phyloP scores from a whole-genome alignment of 2,329 filamentous ascomycete species.

The Fusarium sp. region DNA sequence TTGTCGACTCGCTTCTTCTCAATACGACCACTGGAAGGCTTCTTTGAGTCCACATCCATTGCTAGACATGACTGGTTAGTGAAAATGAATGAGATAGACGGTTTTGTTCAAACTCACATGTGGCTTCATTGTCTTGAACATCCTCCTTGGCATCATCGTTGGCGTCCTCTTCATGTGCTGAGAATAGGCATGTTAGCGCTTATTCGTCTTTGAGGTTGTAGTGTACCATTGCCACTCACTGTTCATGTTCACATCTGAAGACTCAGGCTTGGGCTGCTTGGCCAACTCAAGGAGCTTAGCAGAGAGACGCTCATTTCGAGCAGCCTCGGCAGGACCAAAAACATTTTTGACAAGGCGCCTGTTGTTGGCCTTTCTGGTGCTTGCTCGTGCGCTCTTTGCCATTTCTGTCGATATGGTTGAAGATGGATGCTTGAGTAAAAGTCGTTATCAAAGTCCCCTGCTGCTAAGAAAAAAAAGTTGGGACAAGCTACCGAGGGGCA shows the following conservation, averaged over 20 bases:
- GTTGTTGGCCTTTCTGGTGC: conserved; percentile 83
- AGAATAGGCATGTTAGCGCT: conserved; percentile 13
- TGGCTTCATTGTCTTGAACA: conserved; percentile 38
- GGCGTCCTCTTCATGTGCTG: conserved; percentile 42
- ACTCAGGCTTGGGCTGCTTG: conserved; percentile 74
- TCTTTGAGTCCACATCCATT: conserved; percentile 67
- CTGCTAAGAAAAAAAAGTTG: conserved; percentile 40
- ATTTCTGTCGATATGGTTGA: conserved; percentile 58
- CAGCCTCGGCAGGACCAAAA: conserved; percentile 83
- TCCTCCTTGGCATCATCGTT: conserved; percentile 44
- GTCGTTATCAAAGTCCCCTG: conserved; percentile 24
- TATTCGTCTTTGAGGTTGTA: neutral
- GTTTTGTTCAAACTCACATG: conserved; percentile 28
- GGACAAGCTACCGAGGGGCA: conserved; percentile 5
- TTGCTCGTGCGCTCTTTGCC: conserved; percentile 88
- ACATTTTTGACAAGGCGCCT: conserved; percentile 79
- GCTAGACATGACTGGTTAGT: conserved; percentile 41
- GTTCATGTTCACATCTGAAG: conserved; percentile 59
- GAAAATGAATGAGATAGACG: neutral
- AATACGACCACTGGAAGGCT: conserved; percentile 49
- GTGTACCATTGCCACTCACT: conserved; percentile 36
- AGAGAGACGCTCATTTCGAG: conserved; percentile 82
- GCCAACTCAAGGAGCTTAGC: conserved; percentile 85
- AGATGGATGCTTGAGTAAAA: conserved; percentile 9
- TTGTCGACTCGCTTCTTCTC: conserved; percentile 65